Evolutionary conservation across 2,329 filamentous ascomycete species (phyloP).

Genomic region (Diaporthe sp.): DNA sequence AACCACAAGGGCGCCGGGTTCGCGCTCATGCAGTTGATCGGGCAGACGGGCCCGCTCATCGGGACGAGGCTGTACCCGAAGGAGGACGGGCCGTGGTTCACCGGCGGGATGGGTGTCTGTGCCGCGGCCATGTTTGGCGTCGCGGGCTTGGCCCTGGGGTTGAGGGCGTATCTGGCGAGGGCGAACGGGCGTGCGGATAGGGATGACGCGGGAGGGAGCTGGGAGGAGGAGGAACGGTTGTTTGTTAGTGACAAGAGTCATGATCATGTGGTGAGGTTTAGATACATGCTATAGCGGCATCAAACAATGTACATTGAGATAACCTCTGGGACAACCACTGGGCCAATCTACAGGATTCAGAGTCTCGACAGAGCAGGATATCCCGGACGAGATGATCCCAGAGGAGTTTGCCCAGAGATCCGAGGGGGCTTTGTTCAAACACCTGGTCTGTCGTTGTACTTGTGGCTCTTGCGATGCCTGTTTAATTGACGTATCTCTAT

Average conservation of each 20-base stretch:
- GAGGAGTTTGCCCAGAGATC: too few relatives aligned
- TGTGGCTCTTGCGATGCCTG: background rate
- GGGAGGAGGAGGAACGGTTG: constrained; percentile 55
- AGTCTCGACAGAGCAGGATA: too few relatives aligned
- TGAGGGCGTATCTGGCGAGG: constrained; percentile 66
- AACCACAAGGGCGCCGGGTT: constrained; percentile 81
- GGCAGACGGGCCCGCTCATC: constrained; percentile 82
- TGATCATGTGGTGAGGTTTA: constrained; percentile 50
- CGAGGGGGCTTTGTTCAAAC: too few relatives aligned
- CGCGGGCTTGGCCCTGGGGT: constrained; percentile 63
- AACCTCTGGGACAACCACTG: too few relatives aligned
- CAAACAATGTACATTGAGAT: too few relatives aligned
- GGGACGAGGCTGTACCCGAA: constrained; percentile 76
- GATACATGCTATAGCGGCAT: constrained; percentile 58
- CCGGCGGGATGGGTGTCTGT: constrained; percentile 72
- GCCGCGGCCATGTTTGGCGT: constrained; percentile 73
- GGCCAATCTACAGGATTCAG: too few relatives aligned
- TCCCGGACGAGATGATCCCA: too few relatives aligned
- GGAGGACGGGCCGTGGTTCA: constrained; percentile 71
- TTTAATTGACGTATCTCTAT: background rate
- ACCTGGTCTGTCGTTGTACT: background rate
- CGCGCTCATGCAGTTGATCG: constrained; percentile 83
- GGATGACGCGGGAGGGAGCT: constrained; percentile 44
- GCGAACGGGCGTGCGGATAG: constrained; percentile 62
- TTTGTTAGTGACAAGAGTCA: constrained; percentile 47